Base-by-base conservation (phyloP, 495 filamentous ascomycete genomes). In the Tetracladium setigerum region DNA sequence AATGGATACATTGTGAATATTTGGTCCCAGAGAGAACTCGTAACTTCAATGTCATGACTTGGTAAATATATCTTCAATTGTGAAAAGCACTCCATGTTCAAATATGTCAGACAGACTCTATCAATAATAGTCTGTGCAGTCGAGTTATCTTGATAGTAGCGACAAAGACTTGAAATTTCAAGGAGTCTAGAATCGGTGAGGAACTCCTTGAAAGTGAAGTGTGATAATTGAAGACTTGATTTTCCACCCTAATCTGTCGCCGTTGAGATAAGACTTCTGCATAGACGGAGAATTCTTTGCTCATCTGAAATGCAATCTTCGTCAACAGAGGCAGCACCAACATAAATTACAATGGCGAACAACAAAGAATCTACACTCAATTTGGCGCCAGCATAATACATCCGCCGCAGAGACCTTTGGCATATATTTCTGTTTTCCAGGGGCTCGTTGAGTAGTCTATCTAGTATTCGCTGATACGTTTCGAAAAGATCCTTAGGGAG, bases 401-500 rank as follows among this genome's bases (percentile, higher is more conserved):
- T 19, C 46, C 46, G 43, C 5, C 31, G 38, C 22, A 49, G 22
- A 8, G 38, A 42, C 30, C 19, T 49, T 30, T 42, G 11, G 13
- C 36, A 38, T n/a, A 48, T 9, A 17, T 38, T 14, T 39, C 30
- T 19, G 19, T 48, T 48, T 7, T 38, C 24, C 9, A 11, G 18
- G 14, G 46, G 41, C n/a, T 39, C 38, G 15, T 24, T 2, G 15
- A 22, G 27, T 5, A 42, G 38, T 22, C 46, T 14, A 5, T 19
- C 34, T 15, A 42, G 30, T 17, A 49, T 49, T 27, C 46, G 35
- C 34, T 15, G 13, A 27, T 42, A 34, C 10, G 30, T 49, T 24
- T 49, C 46, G 24, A 43, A 42, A 22, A 49, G 38, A 39, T 38
- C 44, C 5, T 47, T 39, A n/a, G 38, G 46, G 15, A 49, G 38